These are phyloP conservation scores for Cercospora canescens DNA, from an alignment of 2,329 filamentous ascomycete genomes.

Conservation along the genomic window DNA sequence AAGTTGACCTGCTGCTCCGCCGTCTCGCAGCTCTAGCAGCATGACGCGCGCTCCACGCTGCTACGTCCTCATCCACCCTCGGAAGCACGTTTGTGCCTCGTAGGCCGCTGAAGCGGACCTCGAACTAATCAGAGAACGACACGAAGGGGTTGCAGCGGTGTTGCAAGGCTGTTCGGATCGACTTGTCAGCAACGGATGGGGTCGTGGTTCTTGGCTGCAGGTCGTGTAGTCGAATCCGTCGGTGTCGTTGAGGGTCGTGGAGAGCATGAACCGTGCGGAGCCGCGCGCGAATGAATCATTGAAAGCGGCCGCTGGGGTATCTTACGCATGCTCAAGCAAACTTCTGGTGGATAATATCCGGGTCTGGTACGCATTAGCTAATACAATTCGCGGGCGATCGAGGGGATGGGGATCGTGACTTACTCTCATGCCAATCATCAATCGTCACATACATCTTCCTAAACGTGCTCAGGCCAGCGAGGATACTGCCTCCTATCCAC, in stretches of 20 bases:
- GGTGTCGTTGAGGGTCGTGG: conserved; percentile 1
- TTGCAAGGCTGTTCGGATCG: background rate
- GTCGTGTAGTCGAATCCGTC: background rate
- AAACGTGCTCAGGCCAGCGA: conserved; percentile 95
- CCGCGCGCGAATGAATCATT: conserved; percentile 6
- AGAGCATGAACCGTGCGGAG: conserved; percentile 7
- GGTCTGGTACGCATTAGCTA: conserved; percentile 51
- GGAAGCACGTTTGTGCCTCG: conserved; percentile 2
- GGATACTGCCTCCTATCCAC: conserved; percentile 97
- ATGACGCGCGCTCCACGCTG: conserved; percentile 11
- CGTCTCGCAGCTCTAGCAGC: conserved; percentile 1
- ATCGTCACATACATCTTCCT: conserved; percentile 99
- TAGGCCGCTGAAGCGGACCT: background rate
- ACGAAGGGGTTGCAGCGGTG: background rate
- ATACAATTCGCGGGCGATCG: conserved; percentile 10
- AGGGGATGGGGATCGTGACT: conserved; percentile 23
- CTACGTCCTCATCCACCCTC: background rate
- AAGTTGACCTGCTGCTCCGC: conserved; percentile 7
- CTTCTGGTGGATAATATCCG: conserved; percentile 97
- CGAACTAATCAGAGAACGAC: conserved; percentile 6
- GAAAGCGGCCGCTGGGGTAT: conserved; percentile 17
- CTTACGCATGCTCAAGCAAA: conserved; percentile 64
- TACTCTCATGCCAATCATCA: conserved; percentile 96
- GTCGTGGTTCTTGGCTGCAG: background rate
- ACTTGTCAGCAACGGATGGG: background rate